Conservation (phyloP, 2,329 filamentous ascomycete species). For the Clonostachys rhizophaga region DNA sequence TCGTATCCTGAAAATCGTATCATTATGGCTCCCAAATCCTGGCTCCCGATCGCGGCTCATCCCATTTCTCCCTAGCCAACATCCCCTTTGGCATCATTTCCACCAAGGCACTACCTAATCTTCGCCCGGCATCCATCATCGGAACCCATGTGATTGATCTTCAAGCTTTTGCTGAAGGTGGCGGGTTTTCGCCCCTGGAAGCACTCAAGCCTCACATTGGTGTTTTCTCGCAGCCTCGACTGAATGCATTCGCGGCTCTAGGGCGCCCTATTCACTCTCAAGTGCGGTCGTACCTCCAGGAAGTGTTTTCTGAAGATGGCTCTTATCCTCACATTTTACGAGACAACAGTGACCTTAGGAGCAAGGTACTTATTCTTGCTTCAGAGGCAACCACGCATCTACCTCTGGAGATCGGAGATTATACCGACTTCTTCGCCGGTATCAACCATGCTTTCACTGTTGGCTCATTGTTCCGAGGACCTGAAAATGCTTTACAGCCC, state of each 20-base stretch:
- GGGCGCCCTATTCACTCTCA: slow-evolving; percentile 67
- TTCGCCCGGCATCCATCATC: slow-evolving; percentile 65
- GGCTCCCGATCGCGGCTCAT: slow-evolving; percentile 12
- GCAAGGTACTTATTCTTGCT: slow-evolving; percentile 16
- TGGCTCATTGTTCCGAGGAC: slow-evolving; percentile 68
- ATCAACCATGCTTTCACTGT: slow-evolving; percentile 69
- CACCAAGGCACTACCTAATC: slow-evolving; percentile 47
- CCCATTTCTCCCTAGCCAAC: slow-evolving; percentile 67
- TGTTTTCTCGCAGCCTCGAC: slow-evolving; percentile 14
- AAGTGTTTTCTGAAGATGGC: slow-evolving; percentile 52
- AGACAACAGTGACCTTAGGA: slow-evolving; percentile 23
- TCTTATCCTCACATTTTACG: slow-evolving; percentile 22
- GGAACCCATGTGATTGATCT: slow-evolving; percentile 69
- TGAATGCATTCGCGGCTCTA: slow-evolving; percentile 36
- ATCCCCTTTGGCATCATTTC: slow-evolving; percentile 81
- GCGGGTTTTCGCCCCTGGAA: slow-evolving; percentile 26
- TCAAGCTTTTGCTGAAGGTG: slow-evolving; percentile 45
- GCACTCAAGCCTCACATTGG: slow-evolving; percentile 13
- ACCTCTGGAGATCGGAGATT: slow-evolving; percentile 74
- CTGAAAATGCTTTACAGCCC: slow-evolving; percentile 68
- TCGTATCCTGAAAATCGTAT: neutral
- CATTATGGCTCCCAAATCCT: slow-evolving; percentile 1
- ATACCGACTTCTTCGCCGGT: slow-evolving; percentile 81
- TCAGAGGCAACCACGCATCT: slow-evolving; percentile 58
- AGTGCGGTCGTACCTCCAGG: slow-evolving; percentile 65